A percentile compares a stretch with the other conserved stretches of the same genome.
Evolutionary conservation across 1,284 basidiomycete species (phyloP).

Genomic region (Stereum hirsutum): DNA sequence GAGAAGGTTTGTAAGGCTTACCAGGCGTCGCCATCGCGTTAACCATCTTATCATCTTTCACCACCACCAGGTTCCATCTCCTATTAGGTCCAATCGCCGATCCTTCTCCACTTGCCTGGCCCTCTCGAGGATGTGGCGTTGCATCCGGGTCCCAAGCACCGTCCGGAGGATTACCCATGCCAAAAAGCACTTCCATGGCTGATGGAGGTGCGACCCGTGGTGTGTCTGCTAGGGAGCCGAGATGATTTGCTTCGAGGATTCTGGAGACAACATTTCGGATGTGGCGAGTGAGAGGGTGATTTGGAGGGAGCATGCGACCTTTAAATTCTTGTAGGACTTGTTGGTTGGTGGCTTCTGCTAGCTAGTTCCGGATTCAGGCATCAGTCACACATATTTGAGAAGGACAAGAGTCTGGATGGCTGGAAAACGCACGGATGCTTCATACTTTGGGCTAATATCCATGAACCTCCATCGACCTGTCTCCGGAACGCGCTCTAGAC

Average conservation of each 20-base stretch:
- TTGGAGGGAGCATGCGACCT: constrained; percentile 52
- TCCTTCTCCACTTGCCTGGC: constrained; percentile 9
- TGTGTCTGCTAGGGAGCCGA: constrained; percentile 46
- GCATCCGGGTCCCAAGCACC: constrained; percentile 16
- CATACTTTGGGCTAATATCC: constrained; percentile 53
- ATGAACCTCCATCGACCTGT: constrained; percentile 85
- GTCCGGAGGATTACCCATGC: not conserved
- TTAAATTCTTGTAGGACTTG: constrained; percentile 48
- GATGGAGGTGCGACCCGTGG: constrained; percentile 3
- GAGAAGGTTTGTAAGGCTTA: no score
- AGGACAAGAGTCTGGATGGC: not conserved
- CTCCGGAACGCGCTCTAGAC: constrained; percentile 73
- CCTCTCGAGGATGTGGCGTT: no score
- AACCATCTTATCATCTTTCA: constrained; percentile 63
- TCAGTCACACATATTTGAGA: not conserved
- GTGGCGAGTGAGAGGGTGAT: constrained; percentile 58
- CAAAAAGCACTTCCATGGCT: not conserved
- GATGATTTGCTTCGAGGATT: constrained; percentile 67
- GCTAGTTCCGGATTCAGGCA: constrained; percentile 17
- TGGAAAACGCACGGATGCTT: constrained; percentile 34
- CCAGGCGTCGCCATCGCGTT: constrained; percentile 82
- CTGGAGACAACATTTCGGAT: constrained; percentile 63
- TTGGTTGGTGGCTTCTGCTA: constrained; percentile 41
- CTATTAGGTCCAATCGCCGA: constrained; percentile 22
- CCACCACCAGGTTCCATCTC: constrained; percentile 76